A percentile compares a stretch with the other conserved stretches of the same genome.
These are phyloP conservation scores for Salvia sclarea DNA, from an alignment of 305 asterid species.

Conservation along the genomic window DNA sequence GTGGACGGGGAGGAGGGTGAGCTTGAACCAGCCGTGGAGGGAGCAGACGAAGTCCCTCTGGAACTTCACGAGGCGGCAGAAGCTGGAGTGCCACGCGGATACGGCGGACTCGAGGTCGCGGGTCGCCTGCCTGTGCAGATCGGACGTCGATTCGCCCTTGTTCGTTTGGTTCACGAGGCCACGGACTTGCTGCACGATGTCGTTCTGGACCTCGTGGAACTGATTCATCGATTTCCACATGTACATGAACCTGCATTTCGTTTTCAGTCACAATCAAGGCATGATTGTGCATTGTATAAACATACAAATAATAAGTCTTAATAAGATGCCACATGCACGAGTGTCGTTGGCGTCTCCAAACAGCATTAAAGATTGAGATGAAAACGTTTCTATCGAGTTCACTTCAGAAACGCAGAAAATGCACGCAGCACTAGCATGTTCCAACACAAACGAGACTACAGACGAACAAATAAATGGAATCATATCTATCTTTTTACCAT, in stretches of 20 bases:
- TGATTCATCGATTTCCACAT: slow-evolving; percentile 98
- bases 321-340: not conserved
- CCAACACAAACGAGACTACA: not conserved
- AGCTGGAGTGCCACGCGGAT: slow-evolving; percentile 85
- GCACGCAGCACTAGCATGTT: not conserved
- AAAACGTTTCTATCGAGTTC: slow-evolving; percentile 20
- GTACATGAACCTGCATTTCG: slow-evolving; percentile 86
- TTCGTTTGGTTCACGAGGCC: slow-evolving; percentile 69
- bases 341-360: not conserved
- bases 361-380: not conserved
- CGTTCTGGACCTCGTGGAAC: slow-evolving; percentile 80
- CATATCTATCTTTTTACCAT: not conserved
- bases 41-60: slow-evolving; percentile 73
- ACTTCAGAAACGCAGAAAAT: slow-evolving; percentile 32
- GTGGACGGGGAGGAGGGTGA: slow-evolving; percentile 67
- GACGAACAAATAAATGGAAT: slow-evolving; percentile 10
- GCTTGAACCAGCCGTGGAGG: slow-evolving; percentile 91
- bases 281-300: not conserved
- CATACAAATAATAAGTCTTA: too few species aligned
- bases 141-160: slow-evolving; percentile 72
- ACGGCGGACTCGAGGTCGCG: slow-evolving; percentile 88
- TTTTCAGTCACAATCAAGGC: slow-evolving; percentile 1
- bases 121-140: slow-evolving; percentile 92
- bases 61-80: slow-evolving; percentile 72
- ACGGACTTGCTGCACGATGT: slow-evolving; percentile 89